Base-by-base conservation (phyloP, 2,329 filamentous ascomycete genomes). In the Aspergillus persii region DNA sequence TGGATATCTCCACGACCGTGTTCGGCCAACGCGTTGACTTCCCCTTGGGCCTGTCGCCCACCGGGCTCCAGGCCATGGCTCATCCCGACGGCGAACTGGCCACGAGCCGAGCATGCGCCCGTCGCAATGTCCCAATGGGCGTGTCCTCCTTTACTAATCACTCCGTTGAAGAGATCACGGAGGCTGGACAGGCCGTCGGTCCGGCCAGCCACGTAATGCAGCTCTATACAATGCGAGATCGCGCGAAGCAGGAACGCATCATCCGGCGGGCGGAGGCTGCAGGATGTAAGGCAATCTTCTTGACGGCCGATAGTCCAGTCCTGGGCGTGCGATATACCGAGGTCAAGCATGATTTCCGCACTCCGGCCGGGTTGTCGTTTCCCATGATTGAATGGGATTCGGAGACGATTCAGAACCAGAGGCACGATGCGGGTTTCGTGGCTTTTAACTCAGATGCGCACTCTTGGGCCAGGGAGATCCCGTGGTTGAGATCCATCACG, bases 261-360 rank as follows among this genome's bases (percentile, higher is more conserved):
- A 65, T 71, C 18, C 64, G 54, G 12, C 69, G 73, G 7, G 70
- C 69, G 3, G 70, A 72, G 51, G 68, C 66, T n/a, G 62, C 69
- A 72, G 64, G 74, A 69, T 65, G 75, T 65, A 80, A 79, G 56
- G 83, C 83, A 1, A 72, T 86, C 4, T 77, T 86, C 39, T 68
- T 86, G 2, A 83, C 84, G 0, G 81, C 83, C 1, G 84, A 86
- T 63, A 78, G 77, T 0, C 83, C 84, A 0, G 76, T 83, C 2
- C 74, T 86, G 0, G 84, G 83, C 0, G 74, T 79, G 4, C 76
- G 84, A 0, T 76, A 82, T 49, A 81, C 83, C 53, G 83, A 86
- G 67, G 79, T 78, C 63, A 76, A 82, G 2, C 83, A 83, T 61
- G 75, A 79, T 41, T 85, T 85, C 68, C 67, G 68, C 12, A 69